Percentiles rank a stretch among this genome's conserved stretches.
phyloP scores from a whole-genome alignment of 768 basidiomycete species.

The Dioszegia crocea region DNA sequence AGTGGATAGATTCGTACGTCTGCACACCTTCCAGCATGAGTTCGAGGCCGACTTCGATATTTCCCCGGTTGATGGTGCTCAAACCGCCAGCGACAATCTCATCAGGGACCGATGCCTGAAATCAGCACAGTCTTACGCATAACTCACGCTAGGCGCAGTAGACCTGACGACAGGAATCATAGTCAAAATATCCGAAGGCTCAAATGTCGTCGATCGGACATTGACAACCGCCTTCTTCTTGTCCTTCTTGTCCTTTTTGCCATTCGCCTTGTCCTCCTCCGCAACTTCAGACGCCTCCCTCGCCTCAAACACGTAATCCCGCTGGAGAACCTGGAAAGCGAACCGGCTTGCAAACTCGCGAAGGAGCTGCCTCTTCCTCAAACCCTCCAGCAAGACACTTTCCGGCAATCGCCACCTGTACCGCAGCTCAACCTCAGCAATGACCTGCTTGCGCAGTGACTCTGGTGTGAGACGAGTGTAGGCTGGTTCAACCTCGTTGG shows the following conservation, averaged over 20 bases:
- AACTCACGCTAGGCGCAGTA: slow-evolving; percentile 47
- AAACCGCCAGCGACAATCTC: slow-evolving; percentile 51
- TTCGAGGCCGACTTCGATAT: slow-evolving; percentile 50
- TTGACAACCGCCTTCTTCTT: slow-evolving; percentile 12
- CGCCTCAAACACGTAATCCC: slow-evolving; percentile 40
- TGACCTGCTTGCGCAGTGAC: slow-evolving; percentile 42
- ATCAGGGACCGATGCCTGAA: slow-evolving; percentile 44
- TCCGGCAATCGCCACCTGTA: slow-evolving; percentile 50
- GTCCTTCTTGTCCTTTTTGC: slow-evolving; percentile 34
- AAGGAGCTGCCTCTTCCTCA: slow-evolving; percentile 49
- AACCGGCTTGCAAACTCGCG: slow-evolving; percentile 51
- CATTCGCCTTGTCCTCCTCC: slow-evolving; percentile 22
- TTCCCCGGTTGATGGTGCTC: slow-evolving; percentile 48
- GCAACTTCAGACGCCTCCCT: slow-evolving; percentile 7
- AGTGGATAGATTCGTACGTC: slow-evolving; percentile 53
- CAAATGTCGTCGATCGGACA: slow-evolving; percentile 42
- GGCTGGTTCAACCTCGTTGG: slow-evolving; percentile 26
- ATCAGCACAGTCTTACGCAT: neutral
- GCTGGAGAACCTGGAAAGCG: slow-evolving; percentile 51
- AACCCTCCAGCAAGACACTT: slow-evolving; percentile 29
- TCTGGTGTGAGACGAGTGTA: slow-evolving; percentile 51
- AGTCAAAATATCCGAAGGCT: slow-evolving; percentile 51
- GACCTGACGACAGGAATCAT: slow-evolving; percentile 51
- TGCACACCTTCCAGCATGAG: slow-evolving; percentile 52
- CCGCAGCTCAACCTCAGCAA: slow-evolving; percentile 44